Base-by-base conservation (phyloP, 345 rosid genomes). In the Citropsis articulata region DNA sequence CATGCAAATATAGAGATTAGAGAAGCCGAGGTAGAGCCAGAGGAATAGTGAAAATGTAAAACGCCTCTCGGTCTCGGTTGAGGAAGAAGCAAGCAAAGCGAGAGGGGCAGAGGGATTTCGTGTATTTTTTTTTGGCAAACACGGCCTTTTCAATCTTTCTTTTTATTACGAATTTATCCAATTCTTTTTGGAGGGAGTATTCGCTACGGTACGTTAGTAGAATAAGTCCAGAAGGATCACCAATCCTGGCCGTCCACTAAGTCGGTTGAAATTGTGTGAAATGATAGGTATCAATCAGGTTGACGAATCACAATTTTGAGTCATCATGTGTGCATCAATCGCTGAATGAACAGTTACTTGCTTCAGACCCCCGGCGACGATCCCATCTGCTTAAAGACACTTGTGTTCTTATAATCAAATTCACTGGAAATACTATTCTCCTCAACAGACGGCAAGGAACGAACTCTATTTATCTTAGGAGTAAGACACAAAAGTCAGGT, bases 231-330 rank as follows among this genome's bases (percentile, higher is more conserved):
- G 4, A 19, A 21, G 8, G 5, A 71, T 30, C 31, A 25, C 35
- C 18, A 72, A 78, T 78, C 77, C 31, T 53, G 65, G 30, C 72
- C 72, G 72, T 72, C 56, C 56, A 28, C 1, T 53, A 8, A 71
- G 76, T 64, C 81, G 72, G 77, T 64, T 78, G 35, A 62, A 70
- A 24, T 42, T 1, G 21, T 8, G 75, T 45, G 66, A n/a, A 48
- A 19, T 18, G 56, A 50, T 50, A 16, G 19, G 5, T 5, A 18
- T 53, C 50, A 12, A 45, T 12, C 18, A 45, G 18, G 50, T 45
- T 45, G 18, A 13, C 50, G 50, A 45, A 45, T 12, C 18, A 3
- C 50, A 45, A 13, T 13, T 45, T 45, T 13, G 50, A 0, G 50
- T 0, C 18, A 42, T 12, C 50, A 13, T 13, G 12, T 3, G 50